Conservation (phyloP, 352 stramenopile species). For the Phytopythium chamaehyphon region DNA sequence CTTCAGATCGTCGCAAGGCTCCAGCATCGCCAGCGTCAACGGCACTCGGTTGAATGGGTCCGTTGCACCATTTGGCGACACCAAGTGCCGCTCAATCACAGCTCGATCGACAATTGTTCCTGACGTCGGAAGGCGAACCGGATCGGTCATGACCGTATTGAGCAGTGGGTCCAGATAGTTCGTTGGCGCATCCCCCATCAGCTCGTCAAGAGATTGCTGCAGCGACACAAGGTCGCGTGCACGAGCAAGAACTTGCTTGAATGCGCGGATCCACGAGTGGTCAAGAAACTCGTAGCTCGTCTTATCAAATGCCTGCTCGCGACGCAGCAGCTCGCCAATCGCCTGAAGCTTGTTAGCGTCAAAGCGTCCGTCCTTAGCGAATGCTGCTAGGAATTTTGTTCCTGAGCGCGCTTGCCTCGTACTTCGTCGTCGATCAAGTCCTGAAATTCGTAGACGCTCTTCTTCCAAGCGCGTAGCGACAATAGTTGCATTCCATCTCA, state of each 20-base stretch:
- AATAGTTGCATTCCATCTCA: slow-evolving; percentile 51
- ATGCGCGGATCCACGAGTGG: slow-evolving; percentile 45
- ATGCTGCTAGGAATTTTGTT: slow-evolving; percentile 52
- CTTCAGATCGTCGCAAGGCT: slow-evolving; percentile 45
- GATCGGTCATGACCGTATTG: slow-evolving; percentile 94
- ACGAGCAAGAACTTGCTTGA: slow-evolving; percentile 33
- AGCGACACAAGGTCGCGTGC: slow-evolving; percentile 59
- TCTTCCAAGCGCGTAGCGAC: slow-evolving; percentile 51
- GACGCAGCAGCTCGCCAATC: slow-evolving; percentile 36
- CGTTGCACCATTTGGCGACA: slow-evolving; percentile 54
- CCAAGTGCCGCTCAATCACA: slow-evolving; percentile 94
- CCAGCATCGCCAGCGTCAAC: slow-evolving; percentile 63
- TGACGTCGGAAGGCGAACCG: slow-evolving; percentile 88
- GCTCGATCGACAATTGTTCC: slow-evolving; percentile 88
- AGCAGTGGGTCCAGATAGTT: slow-evolving; percentile 95
- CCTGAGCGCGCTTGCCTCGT: slow-evolving; percentile 2
- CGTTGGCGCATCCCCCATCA: slow-evolving; percentile 90
- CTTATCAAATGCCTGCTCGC: neutral
- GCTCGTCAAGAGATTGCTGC: slow-evolving; percentile 60
- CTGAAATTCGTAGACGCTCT: slow-evolving; percentile 11
- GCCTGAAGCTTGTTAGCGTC: slow-evolving; percentile 40
- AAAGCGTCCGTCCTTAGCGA: slow-evolving; percentile 73
- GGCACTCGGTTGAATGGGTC: slow-evolving; percentile 96
- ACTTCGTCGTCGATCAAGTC: no score
- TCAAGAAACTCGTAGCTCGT: slow-evolving; percentile 41